A percentile compares a stretch with the other conserved stretches of the same genome.
Conservation (phyloP, 139 green algal species). For the Chlorella sp. region DNA sequence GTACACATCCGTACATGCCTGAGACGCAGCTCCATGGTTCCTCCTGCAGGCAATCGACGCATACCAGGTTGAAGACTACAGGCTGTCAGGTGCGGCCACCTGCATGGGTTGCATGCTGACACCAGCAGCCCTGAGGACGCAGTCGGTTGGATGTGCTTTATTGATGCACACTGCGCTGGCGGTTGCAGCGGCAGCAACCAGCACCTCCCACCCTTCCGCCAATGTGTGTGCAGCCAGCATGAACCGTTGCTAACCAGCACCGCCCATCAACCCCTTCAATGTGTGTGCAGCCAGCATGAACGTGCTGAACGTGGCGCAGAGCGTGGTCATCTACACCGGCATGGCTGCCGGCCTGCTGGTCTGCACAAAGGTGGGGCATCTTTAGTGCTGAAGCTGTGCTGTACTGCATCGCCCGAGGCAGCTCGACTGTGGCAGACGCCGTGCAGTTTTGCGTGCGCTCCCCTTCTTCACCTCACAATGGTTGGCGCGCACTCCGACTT, state of each 20-base stretch:
- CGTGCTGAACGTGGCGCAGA: slow-evolving; percentile 83
- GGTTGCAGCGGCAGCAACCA: too few species aligned
- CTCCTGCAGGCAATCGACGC: slow-evolving; percentile 63
- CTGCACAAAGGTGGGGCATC: slow-evolving; percentile 20
- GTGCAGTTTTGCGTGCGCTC: neutral
- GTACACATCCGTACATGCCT: too few species aligned
- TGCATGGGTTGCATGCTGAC: too few species aligned
- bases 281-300: slow-evolving; percentile 1
- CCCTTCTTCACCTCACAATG: neutral
- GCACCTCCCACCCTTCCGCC: too few species aligned
- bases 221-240: too few species aligned
- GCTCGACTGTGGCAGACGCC: neutral
- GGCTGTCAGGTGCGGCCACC: slow-evolving; percentile 34
- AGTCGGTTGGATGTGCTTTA: too few species aligned
- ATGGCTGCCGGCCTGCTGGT: slow-evolving; percentile 38
- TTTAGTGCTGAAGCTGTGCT: neutral
- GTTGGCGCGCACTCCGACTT: neutral
- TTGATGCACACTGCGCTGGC: too few species aligned
- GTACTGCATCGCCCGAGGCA: neutral
- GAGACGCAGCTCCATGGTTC: too few species aligned
- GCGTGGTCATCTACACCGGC: slow-evolving; percentile 78
- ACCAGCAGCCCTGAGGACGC: too few species aligned
- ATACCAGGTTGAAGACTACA: slow-evolving; percentile 73
- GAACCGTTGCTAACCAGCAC: too few species aligned
- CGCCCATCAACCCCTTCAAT: too few species aligned